phyloP scores from a whole-genome alignment of 805 yeast species.

The Starmerella stellata region DNA sequence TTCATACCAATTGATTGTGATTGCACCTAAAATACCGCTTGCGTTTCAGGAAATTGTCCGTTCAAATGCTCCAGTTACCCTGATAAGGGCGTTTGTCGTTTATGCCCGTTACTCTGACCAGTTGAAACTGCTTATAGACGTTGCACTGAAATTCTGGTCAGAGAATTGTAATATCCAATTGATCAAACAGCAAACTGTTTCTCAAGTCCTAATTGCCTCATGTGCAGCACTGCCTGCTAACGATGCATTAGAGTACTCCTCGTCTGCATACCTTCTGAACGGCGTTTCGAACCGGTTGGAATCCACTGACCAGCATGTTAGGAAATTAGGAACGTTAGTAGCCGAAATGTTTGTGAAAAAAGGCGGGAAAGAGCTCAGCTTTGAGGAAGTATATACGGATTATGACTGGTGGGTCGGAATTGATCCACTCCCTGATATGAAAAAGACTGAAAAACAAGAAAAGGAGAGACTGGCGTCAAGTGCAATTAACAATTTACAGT shows the following conservation, averaged over 20 bases:
- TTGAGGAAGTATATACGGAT: slow-evolving; percentile 16
- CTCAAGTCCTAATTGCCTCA: slow-evolving; percentile 30
- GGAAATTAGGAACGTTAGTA: slow-evolving; percentile 38
- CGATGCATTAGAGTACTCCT: slow-evolving; percentile 22
- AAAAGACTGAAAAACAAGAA: background rate
- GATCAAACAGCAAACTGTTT: slow-evolving; percentile 30
- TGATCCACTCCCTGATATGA: slow-evolving; percentile 5
- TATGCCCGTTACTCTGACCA: slow-evolving; percentile 3
- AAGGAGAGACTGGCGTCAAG: background rate
- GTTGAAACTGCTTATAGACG: slow-evolving; percentile 6
- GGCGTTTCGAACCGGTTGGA: slow-evolving; percentile 39
- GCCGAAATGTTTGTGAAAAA: slow-evolving; percentile 29
- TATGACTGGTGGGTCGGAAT: slow-evolving; percentile 13
- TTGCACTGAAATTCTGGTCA: slow-evolving; percentile 3
- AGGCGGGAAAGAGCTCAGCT: slow-evolving; percentile 17
- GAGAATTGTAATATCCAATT: slow-evolving; percentile 30
- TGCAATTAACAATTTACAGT: too few species aligned
- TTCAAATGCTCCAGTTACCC: background rate
- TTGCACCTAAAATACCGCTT: slow-evolving; percentile 1
- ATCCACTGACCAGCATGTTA: slow-evolving; percentile 29
- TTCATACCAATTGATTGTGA: slow-evolving; percentile 3
- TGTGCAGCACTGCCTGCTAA: slow-evolving; percentile 18
- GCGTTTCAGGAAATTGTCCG: background rate
- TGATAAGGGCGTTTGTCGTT: slow-evolving; percentile 15
- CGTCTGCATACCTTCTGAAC: slow-evolving; percentile 27